Conservation (phyloP, 495 filamentous ascomycete genomes). For the Xylaria palmicola region DNA sequence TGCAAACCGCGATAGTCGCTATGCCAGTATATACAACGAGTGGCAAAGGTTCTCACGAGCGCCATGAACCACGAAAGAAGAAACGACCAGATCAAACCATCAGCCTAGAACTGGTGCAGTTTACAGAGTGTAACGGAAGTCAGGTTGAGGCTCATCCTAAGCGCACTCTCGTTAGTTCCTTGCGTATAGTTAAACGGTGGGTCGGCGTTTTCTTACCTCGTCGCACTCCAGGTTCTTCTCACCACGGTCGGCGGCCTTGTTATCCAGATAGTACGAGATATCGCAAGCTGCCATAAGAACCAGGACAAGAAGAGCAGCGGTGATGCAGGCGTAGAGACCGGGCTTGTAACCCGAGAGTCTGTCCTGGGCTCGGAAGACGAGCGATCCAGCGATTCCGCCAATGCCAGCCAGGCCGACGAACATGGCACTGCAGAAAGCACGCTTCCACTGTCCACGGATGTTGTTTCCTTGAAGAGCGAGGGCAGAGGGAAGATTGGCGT, state of each 20-base stretch:
- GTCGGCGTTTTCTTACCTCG: constrained; percentile 33
- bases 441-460: constrained; percentile 65
- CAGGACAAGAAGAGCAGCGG: constrained; percentile 34
- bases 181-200: background rate
- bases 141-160: constrained; percentile 38
- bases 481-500: constrained; percentile 53
- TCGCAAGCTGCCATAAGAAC: constrained; percentile 36
- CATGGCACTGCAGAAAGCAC: constrained; percentile 58
- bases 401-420: constrained; percentile 56
- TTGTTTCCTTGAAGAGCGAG: constrained; percentile 62
- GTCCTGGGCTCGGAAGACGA: constrained; percentile 56
- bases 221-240: constrained; percentile 45
- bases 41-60: no score
- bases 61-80: background rate
- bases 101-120: background rate
- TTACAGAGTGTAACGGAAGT: constrained; percentile 46
- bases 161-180: constrained; percentile 13
- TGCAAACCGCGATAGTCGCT: constrained; percentile 6
- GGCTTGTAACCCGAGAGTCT: constrained; percentile 37
- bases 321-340: constrained; percentile 47
- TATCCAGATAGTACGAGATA: constrained; percentile 32
- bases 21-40: constrained; percentile 14
- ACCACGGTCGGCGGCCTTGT: constrained; percentile 43
- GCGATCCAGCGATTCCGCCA: constrained; percentile 58
- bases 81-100: background rate